Percentiles rank a stretch among this genome's conserved stretches.
These are phyloP conservation scores for Xerophyta viscosa DNA, from an alignment of 106 monocot genomes.

Conservation along the genomic window DNA sequence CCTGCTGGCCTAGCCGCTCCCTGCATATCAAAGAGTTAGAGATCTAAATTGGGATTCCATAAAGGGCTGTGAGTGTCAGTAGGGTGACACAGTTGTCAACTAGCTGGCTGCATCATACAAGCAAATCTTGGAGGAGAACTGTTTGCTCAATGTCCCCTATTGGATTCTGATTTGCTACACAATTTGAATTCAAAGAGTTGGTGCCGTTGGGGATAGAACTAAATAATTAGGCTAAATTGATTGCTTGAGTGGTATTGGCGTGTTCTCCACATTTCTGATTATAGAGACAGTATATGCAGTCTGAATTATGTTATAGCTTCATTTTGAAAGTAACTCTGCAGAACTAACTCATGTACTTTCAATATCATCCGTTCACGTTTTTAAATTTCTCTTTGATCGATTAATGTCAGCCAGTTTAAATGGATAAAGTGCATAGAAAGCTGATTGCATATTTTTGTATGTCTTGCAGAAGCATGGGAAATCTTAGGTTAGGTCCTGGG, in stretches of 20 bases:
- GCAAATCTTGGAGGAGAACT: constrained; percentile 63
- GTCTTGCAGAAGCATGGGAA: constrained; percentile 60
- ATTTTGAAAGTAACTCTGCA: too few species aligned
- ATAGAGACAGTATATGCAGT: too few species aligned
- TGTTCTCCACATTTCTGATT: too few species aligned
- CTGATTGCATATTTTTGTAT: constrained; percentile 5
- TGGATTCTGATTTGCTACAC: constrained; percentile 8
- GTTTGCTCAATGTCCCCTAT: constrained; percentile 36
- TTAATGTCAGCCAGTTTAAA: not conserved
- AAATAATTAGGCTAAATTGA: constrained; percentile 37
- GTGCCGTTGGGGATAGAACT: constrained; percentile 59
- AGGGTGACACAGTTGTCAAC: constrained; percentile 56
- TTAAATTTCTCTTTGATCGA: too few species aligned
- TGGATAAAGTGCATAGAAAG: not conserved
- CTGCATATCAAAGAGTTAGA: not conserved
- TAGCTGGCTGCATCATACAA: constrained; percentile 62
- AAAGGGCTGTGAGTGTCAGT: constrained; percentile 67
- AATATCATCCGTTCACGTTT: too few species aligned
- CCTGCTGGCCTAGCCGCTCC: too few species aligned
- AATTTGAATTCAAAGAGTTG: constrained; percentile 23
- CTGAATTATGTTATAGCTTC: too few species aligned
- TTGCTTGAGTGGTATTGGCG: constrained; percentile 28
- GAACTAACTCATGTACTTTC: too few species aligned
- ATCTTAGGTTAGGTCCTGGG: constrained; percentile 90
- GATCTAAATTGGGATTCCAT: not conserved